phyloP scores from a whole-genome alignment of 2,329 filamentous ascomycete species.

The Ophiostoma perfectum region DNA sequence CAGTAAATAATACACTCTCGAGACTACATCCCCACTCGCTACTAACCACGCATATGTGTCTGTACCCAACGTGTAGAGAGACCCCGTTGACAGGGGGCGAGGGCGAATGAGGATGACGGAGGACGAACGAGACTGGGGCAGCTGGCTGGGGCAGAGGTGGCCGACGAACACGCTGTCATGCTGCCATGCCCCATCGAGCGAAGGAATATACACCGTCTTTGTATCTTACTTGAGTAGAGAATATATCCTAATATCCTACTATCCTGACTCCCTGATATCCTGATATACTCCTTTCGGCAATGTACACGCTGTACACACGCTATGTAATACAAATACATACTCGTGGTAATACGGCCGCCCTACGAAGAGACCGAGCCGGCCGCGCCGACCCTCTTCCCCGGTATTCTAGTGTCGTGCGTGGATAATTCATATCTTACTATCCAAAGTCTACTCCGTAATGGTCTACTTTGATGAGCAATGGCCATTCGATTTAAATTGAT shows the following conservation, averaged over 20 bases:
- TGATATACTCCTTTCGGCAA: not conserved
- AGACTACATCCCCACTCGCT: not conserved
- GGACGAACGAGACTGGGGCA: not conserved
- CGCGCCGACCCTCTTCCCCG: conserved; percentile 21
- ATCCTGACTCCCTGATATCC: not conserved
- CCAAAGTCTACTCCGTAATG: too few relatives aligned
- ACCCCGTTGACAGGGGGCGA: not conserved
- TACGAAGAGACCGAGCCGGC: conserved; percentile 14
- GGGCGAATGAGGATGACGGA: not conserved
- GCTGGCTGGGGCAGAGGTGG: not conserved
- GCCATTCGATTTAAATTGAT: not conserved
- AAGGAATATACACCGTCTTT: not conserved
- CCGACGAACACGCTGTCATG: conserved; percentile 8
- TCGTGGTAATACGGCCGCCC: conserved; percentile 14
- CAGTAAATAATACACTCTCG: not conserved
- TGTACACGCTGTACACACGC: conserved; percentile 1
- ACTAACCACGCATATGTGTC: conserved; percentile 19
- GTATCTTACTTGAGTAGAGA: not conserved
- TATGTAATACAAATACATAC: not conserved
- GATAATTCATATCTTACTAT: too few relatives aligned
- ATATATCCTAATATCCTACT: too few relatives aligned
- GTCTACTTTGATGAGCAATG: too few relatives aligned
- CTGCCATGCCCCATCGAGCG: not conserved
- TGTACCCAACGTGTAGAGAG: conserved; percentile 19
- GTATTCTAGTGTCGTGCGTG: not conserved